A percentile compares a stretch with the other conserved stretches of the same genome.
Conservation (phyloP, 1,284 basidiomycete species). For the Peniophora sp. region DNA sequence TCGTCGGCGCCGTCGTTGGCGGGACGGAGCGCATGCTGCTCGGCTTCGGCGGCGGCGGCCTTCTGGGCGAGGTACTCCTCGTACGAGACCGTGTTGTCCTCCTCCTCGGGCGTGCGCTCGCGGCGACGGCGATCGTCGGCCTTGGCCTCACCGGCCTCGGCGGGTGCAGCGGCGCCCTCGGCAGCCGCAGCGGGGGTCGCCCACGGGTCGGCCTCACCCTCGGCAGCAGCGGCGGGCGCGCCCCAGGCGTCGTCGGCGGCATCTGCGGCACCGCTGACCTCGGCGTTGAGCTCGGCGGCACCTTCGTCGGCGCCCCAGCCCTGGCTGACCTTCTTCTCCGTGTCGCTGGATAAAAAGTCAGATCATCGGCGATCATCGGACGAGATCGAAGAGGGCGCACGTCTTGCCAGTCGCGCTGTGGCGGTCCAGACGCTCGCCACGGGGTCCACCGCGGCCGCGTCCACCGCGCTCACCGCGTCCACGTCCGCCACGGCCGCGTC, state of each 20-base stretch:
- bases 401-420: constrained; percentile 79
- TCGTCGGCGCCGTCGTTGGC: constrained; percentile 61
- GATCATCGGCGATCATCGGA: constrained; percentile 6
- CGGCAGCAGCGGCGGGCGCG: constrained; percentile 17
- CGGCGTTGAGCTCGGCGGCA: constrained; percentile 66
- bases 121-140: constrained; percentile 28
- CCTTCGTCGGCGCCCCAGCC: constrained; percentile 90
- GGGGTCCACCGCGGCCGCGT: constrained; percentile 41
- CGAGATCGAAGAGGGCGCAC: constrained; percentile 32
- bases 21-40: constrained; percentile 66
- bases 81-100: constrained; percentile 86
- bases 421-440: constrained; percentile 70
- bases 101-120: constrained; percentile 70
- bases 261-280: constrained; percentile 44
- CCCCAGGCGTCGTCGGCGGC: constrained; percentile 26
- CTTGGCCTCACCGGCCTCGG: constrained; percentile 23
- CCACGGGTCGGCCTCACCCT: constrained; percentile 27
- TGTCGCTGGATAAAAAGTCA: constrained; percentile 49
- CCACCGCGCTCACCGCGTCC: constrained; percentile 37
- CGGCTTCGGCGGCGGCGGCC: constrained; percentile 44
- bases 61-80: constrained; percentile 79
- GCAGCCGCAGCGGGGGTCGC: constrained; percentile 25
- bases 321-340: constrained; percentile 87
- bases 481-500: constrained; percentile 34
- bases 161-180: constrained; percentile 24